Evolutionary conservation across 768 basidiomycete genomes (phyloP).

Genomic region (Naematelia encephala): DNA sequence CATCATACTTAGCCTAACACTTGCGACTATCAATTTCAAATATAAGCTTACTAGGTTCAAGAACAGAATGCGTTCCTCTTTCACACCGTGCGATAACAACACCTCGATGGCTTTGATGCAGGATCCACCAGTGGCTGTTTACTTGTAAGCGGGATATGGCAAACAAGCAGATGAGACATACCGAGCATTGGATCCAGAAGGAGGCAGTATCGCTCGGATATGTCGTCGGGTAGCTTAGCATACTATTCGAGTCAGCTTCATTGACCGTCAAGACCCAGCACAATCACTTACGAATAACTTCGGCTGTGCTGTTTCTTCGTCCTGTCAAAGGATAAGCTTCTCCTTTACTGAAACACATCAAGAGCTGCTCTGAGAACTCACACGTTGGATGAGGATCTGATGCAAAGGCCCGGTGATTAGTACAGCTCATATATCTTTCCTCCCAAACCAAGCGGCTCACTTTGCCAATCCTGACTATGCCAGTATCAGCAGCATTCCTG

Average conservation of each 20-base stretch:
- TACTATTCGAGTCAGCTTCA: conserved; percentile 33
- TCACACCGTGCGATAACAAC: conserved; percentile 82
- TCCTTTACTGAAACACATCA: background rate
- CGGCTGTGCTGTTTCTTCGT: conserved; percentile 88
- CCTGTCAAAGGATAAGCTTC: conserved; percentile 55
- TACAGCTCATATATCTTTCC: background rate
- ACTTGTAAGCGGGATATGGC: background rate
- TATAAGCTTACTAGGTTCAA: conserved; percentile 69
- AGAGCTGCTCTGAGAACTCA: conserved; percentile 50
- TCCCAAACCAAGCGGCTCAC: conserved; percentile 14
- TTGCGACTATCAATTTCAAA: background rate
- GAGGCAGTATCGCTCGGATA: conserved; percentile 83
- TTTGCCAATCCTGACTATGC: conserved; percentile 75
- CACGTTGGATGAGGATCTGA: conserved; percentile 86
- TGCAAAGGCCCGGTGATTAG: conserved; percentile 9
- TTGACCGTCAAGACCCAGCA: background rate
- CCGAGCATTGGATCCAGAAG: conserved; percentile 97
- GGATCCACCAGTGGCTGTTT: conserved; percentile 84
- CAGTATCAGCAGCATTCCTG: conserved; percentile 2
- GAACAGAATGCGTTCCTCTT: conserved; percentile 92
- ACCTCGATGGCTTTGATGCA: conserved; percentile 98
- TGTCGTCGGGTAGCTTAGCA: conserved; percentile 83
- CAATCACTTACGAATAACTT: conserved; percentile 75
- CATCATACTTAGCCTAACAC: conserved; percentile 3
- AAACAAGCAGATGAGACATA: conserved; percentile 50